Base-by-base conservation (phyloP, 345 rosid species). In the Hirschfeldia incana region DNA sequence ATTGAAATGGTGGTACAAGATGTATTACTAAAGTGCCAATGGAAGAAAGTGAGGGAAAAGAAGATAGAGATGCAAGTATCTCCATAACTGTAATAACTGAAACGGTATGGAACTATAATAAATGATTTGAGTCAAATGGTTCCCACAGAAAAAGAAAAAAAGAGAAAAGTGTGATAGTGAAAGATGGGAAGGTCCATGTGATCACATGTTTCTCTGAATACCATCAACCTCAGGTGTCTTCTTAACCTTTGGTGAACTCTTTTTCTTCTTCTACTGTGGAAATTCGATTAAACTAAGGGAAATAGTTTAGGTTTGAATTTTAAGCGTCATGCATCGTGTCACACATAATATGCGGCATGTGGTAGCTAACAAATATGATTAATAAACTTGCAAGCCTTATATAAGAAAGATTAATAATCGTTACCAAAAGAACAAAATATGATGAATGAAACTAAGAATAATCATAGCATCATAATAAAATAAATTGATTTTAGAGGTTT, bases 81-180 rank as follows among this genome's bases (percentile, higher is more conserved):
- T 78, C 80, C 82, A 70, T 82, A 87, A 90, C 92, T 65, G 89
- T 82, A 88, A 85, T 87, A 90, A 88, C 94, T 87, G 92, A 83
- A 84, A 83, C 62, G 44, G 78, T 73, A 53, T 79, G 84, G 84
- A 77, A 81, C 71, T 70, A 75, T 44, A 77, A 73, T 81, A 69
- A 78, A 79, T 74, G 83, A 57, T 69, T 70, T 36, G 71, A 72
- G 85, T 87, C 87, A 87, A 83, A 76, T 42, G 49, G 49, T 42
- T 42, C 49, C 44, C 44, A 1, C 44, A 37, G 7, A 36, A 37
- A 37, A 37, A 37, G 7, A 37, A 12, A 39, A 39, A 13, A 44
- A 44, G 15, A 44, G 15, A 44, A 44, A 44, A 44, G n/a, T 44
- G 78, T 70, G 73, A 67, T 85, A 83, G 81, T 55, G 82, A 85